phyloP scores from a whole-genome alignment of 345 rosid species.

The Rhizophora apiculata region DNA sequence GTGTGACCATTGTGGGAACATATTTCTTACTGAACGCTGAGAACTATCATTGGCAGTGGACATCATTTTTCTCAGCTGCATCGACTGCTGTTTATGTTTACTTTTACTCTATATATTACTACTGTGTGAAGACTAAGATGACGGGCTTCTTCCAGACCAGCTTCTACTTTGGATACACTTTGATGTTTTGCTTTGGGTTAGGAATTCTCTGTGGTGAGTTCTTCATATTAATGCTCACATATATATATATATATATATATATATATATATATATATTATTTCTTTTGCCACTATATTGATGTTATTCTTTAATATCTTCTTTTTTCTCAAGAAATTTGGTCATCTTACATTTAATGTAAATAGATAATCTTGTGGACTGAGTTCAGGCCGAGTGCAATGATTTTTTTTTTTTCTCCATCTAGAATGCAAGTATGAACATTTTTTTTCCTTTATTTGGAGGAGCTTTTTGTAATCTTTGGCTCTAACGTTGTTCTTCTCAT shows the following conservation, averaged over 20 bases:
- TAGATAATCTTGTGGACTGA: no score
- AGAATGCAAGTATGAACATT: no score
- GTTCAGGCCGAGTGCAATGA: no score
- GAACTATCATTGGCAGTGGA: slow-evolving; percentile 99
- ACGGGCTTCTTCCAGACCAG: slow-evolving; percentile 96
- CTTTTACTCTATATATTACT: slow-evolving; percentile 83
- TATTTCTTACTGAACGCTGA: slow-evolving; percentile 92
- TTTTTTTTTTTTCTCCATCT: no score
- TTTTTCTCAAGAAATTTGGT: no score
- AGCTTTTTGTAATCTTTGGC: background rate
- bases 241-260: background rate
- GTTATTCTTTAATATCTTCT: background rate
- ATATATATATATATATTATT: background rate
- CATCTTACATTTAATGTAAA: no score
- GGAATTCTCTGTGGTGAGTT: slow-evolving; percentile 92
- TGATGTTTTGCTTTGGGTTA: slow-evolving; percentile 94
- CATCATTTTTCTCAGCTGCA: slow-evolving; percentile 92
- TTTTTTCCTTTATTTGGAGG: no score
- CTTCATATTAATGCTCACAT: background rate
- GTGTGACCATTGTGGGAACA: slow-evolving; percentile 91
- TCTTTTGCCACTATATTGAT: background rate
- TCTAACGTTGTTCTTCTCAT: background rate
- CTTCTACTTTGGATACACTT: slow-evolving; percentile 91
- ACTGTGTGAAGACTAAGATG: slow-evolving; percentile 90
- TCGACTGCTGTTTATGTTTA: slow-evolving; percentile 91